A percentile compares a stretch with the other conserved stretches of the same genome.
Conservation (phyloP, 805 yeast genomes). For the Lipomyces mesembrius region DNA sequence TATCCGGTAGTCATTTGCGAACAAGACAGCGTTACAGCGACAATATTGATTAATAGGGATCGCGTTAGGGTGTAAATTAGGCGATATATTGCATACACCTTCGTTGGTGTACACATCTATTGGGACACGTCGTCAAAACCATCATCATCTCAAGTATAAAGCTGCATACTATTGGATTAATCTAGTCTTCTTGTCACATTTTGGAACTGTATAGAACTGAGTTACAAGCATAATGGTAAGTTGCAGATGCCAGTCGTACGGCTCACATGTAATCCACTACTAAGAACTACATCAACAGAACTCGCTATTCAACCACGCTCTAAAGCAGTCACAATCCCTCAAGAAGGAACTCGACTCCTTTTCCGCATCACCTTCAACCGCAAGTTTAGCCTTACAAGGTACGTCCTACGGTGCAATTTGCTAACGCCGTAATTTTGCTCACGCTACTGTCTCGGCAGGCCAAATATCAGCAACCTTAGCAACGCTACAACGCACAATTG, state of each 20-base stretch:
- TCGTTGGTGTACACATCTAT: no score
- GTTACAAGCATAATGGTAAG: not conserved
- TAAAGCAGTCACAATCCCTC: constrained; percentile 77
- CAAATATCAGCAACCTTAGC: constrained; percentile 80
- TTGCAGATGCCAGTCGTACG: not conserved
- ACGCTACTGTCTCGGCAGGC: constrained; percentile 47
- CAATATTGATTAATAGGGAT: not conserved
- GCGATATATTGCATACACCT: not conserved
- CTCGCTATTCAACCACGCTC: constrained; percentile 85
- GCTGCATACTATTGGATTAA: no score
- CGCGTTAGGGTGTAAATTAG: not conserved
- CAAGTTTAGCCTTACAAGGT: constrained; percentile 78
- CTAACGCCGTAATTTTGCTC: not conserved
- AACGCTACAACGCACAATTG: constrained; percentile 73
- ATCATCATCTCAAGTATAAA: no score
- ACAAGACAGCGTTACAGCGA: not conserved
- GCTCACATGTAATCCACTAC: not conserved
- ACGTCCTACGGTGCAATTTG: constrained; percentile 33
- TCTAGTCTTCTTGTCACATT: not conserved
- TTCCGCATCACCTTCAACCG: constrained; percentile 59
- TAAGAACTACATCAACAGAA: constrained; percentile 52
- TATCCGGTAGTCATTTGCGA: not conserved
- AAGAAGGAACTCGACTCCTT: constrained; percentile 70
- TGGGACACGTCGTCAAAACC: not conserved
- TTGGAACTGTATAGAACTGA: not conserved